Evolutionary conservation across 176 grass and related monocot species (phyloP).

Genomic region (Leersia perrieri): DNA sequence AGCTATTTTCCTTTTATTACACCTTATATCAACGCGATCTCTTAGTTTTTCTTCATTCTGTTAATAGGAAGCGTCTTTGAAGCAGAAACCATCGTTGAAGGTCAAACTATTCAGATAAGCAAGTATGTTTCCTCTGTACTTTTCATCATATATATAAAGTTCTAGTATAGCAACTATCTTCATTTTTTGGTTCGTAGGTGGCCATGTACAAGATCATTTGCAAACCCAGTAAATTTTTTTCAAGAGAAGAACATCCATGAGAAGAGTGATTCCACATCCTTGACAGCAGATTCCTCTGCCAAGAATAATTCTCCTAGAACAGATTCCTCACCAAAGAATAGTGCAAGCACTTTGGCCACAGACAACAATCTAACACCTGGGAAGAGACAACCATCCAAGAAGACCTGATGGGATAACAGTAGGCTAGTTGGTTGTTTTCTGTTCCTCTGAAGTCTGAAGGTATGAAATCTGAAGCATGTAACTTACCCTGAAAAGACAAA

Average conservation of each 20-base stretch:
- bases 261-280: conserved; percentile 41
- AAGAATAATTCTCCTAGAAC: conserved; percentile 46
- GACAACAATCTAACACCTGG: conserved; percentile 55
- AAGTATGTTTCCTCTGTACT: conserved; percentile 34
- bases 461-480: conserved; percentile 36
- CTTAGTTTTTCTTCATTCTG: conserved; percentile 2
- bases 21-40: background rate
- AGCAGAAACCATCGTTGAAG: conserved; percentile 49
- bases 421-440: conserved; percentile 26
- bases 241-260: conserved; percentile 41
- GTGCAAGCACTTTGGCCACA: conserved; percentile 33
- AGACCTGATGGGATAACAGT: conserved; percentile 45
- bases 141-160: background rate
- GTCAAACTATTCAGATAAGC: conserved; percentile 60
- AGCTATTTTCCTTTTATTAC: background rate
- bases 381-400: conserved; percentile 56
- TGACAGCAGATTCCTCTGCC: conserved; percentile 27
- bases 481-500: conserved; percentile 34
- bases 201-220: conserved; percentile 66
- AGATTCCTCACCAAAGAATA: conserved; percentile 49
- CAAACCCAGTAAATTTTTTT: conserved; percentile 37
- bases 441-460: conserved; percentile 22
- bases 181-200: conserved; percentile 42
- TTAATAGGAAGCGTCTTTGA: conserved; percentile 64
- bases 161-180: conserved; percentile 17